Conservation (phyloP, 306 rosid genomes). For the Vigna trinervia region DNA sequence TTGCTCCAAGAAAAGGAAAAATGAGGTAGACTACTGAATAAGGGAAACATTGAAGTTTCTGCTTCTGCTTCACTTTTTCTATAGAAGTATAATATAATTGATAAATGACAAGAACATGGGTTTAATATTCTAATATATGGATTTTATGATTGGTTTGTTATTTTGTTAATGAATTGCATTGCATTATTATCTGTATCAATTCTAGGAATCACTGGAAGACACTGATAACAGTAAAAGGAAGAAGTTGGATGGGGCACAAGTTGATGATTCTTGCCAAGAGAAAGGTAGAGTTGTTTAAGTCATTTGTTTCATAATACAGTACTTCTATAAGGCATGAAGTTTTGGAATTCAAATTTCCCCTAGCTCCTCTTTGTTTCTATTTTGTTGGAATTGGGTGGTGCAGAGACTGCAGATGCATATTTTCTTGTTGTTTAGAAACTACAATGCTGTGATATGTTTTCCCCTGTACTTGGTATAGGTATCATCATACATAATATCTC, state of each 20-base stretch:
- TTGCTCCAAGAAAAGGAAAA: slow-evolving; percentile 73
- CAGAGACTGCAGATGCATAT: slow-evolving; percentile 1
- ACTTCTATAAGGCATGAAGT: background rate
- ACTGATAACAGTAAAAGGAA: slow-evolving; percentile 56
- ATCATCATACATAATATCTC: slow-evolving; percentile 16
- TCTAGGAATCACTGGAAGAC: slow-evolving; percentile 58
- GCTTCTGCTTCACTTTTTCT: slow-evolving; percentile 10
- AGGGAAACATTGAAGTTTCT: slow-evolving; percentile 42
- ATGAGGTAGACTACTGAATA: slow-evolving; percentile 48
- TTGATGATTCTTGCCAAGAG: slow-evolving; percentile 48
- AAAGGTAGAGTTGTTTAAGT: slow-evolving; percentile 46
- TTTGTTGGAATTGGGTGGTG: slow-evolving; percentile 12
- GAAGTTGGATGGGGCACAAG: slow-evolving; percentile 49
- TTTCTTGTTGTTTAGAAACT: slow-evolving; percentile 24
- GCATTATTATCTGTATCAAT: slow-evolving; percentile 33
- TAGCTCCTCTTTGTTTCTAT: background rate
- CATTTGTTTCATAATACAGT: slow-evolving; percentile 22
- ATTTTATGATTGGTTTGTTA: slow-evolving; percentile 25
- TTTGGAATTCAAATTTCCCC: slow-evolving; percentile 6
- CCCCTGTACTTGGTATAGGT: slow-evolving; percentile 1
- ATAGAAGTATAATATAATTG: slow-evolving; percentile 11
- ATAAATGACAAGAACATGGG: background rate
- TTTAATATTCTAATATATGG: slow-evolving; percentile 21
- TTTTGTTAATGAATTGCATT: slow-evolving; percentile 25
- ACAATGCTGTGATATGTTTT: background rate